Percentiles rank a stretch among this genome's conserved stretches.
These are phyloP conservation scores for Coprinopsis cinerea DNA, from an alignment of 768 basidiomycete species.

Conservation along the genomic window DNA sequence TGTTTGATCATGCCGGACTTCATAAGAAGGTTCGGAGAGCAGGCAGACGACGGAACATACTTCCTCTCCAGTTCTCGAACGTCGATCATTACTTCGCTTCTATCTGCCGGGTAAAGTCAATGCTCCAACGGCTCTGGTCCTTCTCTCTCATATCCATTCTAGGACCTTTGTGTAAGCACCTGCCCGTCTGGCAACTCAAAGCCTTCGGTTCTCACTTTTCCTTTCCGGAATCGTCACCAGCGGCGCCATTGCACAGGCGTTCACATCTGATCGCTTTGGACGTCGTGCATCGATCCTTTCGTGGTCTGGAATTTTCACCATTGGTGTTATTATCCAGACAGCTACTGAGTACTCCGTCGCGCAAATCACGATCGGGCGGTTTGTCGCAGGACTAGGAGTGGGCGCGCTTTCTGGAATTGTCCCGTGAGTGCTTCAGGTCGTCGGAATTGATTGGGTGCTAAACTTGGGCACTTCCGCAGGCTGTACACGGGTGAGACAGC, in stretches of 20 bases:
- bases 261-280: slow-evolving; percentile 70
- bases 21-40: slow-evolving; percentile 58
- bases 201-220: slow-evolving; percentile 9
- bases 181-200: neutral
- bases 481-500: slow-evolving; percentile 77
- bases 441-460: slow-evolving; percentile 11
- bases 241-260: slow-evolving; percentile 64
- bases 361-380: slow-evolving; percentile 70
- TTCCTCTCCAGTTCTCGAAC: slow-evolving; percentile 58
- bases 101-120: slow-evolving; percentile 67
- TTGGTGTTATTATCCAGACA: slow-evolving; percentile 66
- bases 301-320: slow-evolving; percentile 70
- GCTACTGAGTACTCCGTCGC: slow-evolving; percentile 51
- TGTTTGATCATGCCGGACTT: slow-evolving; percentile 80
- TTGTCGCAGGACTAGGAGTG: slow-evolving; percentile 72
- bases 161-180: slow-evolving; percentile 55
- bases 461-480: slow-evolving; percentile 18
- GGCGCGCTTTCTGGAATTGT: slow-evolving; percentile 66
- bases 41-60: slow-evolving; percentile 37
- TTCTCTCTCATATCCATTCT: neutral
- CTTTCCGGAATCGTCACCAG: slow-evolving; percentile 19
- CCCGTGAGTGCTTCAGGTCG: slow-evolving; percentile 27
- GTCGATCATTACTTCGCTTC: slow-evolving; percentile 72
- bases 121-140: no score
- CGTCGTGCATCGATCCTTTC: slow-evolving; percentile 69